These are phyloP conservation scores for Pogostemon cablin DNA, from an alignment of 257 asterid genomes.

Conservation along the genomic window DNA sequence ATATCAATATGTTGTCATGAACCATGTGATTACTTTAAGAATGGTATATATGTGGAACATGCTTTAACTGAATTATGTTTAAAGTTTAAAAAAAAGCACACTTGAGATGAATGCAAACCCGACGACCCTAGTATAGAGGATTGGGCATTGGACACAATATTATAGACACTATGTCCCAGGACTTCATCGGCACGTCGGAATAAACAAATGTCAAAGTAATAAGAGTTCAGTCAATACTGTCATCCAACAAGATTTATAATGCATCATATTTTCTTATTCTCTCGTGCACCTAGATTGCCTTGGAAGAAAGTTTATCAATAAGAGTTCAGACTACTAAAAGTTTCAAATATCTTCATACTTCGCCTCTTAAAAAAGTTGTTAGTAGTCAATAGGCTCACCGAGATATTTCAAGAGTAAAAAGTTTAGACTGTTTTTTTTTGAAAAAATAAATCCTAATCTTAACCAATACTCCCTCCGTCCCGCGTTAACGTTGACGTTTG, in stretches of 20 bases:
- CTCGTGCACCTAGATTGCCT: neutral
- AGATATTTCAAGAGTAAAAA: slow-evolving; percentile 5
- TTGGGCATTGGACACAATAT: neutral
- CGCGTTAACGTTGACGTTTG: no score
- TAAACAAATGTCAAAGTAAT: neutral
- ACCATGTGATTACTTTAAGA: slow-evolving; percentile 23
- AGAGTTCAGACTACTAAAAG: neutral
- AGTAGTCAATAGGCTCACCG: neutral
- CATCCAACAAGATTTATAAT: neutral
- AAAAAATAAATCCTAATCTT: neutral
- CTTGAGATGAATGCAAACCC: slow-evolving; percentile 7
- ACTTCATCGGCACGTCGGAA: neutral
- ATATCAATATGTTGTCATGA: neutral
- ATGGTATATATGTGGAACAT: neutral
- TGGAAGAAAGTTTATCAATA: neutral
- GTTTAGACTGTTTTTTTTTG: no score
- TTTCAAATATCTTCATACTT: slow-evolving; percentile 6
- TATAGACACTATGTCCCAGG: neutral
- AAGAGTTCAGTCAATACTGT: no score
- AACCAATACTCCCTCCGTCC: no score
- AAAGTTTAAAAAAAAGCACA: neutral
- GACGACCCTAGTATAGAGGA: neutral
- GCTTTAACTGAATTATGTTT: neutral
- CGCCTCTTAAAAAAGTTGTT: neutral
- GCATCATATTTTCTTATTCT: neutral